Conservation (phyloP, 495 filamentous ascomycete genomes). For the Neurospora tetrasperma region DNA sequence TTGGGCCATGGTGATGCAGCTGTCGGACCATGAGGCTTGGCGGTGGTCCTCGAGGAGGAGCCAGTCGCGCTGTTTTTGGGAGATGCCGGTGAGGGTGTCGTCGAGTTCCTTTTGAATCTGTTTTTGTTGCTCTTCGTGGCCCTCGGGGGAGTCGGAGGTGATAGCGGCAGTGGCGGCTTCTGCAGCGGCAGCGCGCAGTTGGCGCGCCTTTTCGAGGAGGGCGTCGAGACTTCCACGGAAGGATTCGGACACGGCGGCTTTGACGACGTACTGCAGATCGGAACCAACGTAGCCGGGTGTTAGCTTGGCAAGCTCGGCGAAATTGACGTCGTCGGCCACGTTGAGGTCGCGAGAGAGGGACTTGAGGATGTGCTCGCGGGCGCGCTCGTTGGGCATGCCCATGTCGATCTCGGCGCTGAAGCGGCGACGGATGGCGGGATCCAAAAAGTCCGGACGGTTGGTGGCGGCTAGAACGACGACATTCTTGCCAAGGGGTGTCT, state of each 20-base stretch:
- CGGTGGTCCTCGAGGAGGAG: conserved; percentile 25
- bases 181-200: conserved; percentile 37
- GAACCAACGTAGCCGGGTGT: conserved; percentile 94
- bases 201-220: conserved; percentile 12
- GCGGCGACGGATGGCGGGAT: conserved; percentile 74
- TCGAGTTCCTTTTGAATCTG: not conserved
- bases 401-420: conserved; percentile 94
- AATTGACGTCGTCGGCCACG: conserved; percentile 64
- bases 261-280: conserved; percentile 77
- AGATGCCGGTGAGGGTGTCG: conserved; percentile 10
- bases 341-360: conserved; percentile 63
- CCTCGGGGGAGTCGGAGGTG: not conserved
- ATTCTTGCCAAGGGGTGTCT: conserved; percentile 72
- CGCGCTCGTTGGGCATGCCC: conserved; percentile 80
- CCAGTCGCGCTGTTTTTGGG: conserved; percentile 32
- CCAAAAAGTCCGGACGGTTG: conserved; percentile 82
- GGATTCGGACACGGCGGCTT: conserved; percentile 19
- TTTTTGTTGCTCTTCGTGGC: not conserved
- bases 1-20: conserved; percentile 38
- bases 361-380: conserved; percentile 73
- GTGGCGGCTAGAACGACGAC: conserved; percentile 92
- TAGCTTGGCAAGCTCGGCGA: conserved; percentile 68
- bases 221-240: conserved; percentile 16
- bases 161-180: conserved; percentile 29
- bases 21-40: conserved; percentile 15